Base-by-base conservation (phyloP, 1,284 basidiomycete species). In the Ustilago shanxiensis region DNA sequence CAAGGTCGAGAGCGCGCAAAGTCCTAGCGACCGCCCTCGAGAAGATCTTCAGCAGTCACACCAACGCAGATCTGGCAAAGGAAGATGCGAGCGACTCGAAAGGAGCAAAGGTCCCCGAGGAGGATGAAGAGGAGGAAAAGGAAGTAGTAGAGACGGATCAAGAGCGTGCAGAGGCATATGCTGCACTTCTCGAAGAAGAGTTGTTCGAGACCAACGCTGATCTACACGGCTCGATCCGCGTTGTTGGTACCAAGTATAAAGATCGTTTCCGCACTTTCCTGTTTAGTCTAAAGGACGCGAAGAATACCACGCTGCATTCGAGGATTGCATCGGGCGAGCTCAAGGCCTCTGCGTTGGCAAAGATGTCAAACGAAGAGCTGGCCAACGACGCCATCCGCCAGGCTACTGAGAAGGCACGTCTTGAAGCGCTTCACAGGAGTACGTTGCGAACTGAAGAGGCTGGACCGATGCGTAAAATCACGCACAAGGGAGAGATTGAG, bases 401-500 rank as follows among this genome's bases (percentile, higher is more conserved):
- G 50, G 79, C 76, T 6, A 79, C 79, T 31, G 84, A 86, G 65
- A 79, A 77, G 62, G 80, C 82, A 14, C 72, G 78, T 47, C 66
- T 75, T 31, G 82, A 85, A 35, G 80, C 78, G 35, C 60, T 86
- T 50, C 72, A 81, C 20, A 79, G 79, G 57, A 76, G 75, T 45
- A 80, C 84, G 24, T 59, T 85, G 24, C 71, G 70, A 20, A 61
- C 83, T 45, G 77, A 83, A 26, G 64, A 64, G 24, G 76, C 57
- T 11, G 80, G 79, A 1, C 81, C 82, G 3, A 52, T 81, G 50
- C 76, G 84, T 57, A 86, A 86, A 71, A 81, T 86, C 53, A 86
- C 83, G n/a, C 84, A 86, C 73, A 86, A 86, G 62, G 84, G 84
- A 60, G 84, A 86, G 72, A 71, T 84, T 33, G 82, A 85, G 67